These are phyloP conservation scores for Globisporangium carolinianum DNA, from an alignment of 352 stramenopile genomes.

Conservation along the genomic window DNA sequence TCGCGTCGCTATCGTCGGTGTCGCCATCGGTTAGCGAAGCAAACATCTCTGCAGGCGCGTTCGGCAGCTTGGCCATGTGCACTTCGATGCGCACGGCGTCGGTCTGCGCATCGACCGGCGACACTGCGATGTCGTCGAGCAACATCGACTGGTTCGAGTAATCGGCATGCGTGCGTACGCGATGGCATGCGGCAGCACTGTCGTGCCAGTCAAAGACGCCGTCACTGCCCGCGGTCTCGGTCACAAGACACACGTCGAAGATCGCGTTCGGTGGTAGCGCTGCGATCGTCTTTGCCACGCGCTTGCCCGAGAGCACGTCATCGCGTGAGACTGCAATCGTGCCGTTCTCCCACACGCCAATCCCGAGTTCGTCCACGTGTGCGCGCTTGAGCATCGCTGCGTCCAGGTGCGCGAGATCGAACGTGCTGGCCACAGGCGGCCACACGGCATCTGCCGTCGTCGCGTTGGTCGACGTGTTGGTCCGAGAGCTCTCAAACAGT, in stretches of 20 bases:
- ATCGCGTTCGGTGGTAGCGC: constrained; percentile 55
- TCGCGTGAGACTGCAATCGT: constrained; percentile 68
- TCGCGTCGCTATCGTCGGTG: neutral
- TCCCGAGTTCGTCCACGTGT: constrained; percentile 40
- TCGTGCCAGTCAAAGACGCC: constrained; percentile 53
- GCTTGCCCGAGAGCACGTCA: constrained; percentile 43
- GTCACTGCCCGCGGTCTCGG: constrained; percentile 58
- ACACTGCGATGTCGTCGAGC: constrained; percentile 41
- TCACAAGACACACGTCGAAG: constrained; percentile 71
- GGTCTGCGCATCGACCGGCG: constrained; percentile 31
- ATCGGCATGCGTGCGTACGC: constrained; percentile 58
- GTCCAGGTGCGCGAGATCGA: constrained; percentile 33
- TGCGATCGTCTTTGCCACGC: constrained; percentile 47
- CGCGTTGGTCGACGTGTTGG: constrained; percentile 13
- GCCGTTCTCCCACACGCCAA: constrained; percentile 67
- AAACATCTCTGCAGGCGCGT: constrained; percentile 10
- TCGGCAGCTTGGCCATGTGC: constrained; percentile 43
- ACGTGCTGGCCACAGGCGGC: constrained; percentile 43
- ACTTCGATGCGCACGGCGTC: constrained; percentile 44
- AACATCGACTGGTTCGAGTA: constrained; percentile 71
- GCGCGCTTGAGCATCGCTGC: constrained; percentile 45
- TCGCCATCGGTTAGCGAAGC: too few species aligned
- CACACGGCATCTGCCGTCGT: constrained; percentile 19
- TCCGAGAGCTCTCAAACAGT: neutral
- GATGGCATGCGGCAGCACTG: constrained; percentile 29